Percentiles rank a stretch among this genome's conserved stretches.
These are phyloP conservation scores for Trichoderma erinaceum DNA, from an alignment of 495 filamentous ascomycete genomes.

Conservation along the genomic window DNA sequence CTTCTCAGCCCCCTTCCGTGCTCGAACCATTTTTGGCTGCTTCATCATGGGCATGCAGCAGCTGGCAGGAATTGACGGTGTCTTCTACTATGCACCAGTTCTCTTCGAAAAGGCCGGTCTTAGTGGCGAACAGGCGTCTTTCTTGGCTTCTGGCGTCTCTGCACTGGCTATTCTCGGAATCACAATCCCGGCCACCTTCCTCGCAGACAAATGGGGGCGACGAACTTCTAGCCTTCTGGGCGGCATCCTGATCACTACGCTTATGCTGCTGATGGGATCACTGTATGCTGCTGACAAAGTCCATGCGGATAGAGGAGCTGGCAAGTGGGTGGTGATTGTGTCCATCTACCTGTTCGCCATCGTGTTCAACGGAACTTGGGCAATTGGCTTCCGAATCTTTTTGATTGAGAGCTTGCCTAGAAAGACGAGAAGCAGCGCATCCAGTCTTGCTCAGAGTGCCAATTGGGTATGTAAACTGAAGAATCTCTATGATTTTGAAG, in stretches of 20 bases:
- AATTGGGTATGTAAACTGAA: conserved; percentile 37
- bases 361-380: conserved; percentile 43
- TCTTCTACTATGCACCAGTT: conserved; percentile 48
- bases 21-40: conserved; percentile 25
- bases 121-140: conserved; percentile 34
- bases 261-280: conserved; percentile 33
- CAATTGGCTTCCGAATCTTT: conserved; percentile 48
- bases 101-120: conserved; percentile 49
- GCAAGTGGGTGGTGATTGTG: conserved; percentile 51
- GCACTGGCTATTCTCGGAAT: conserved; percentile 44
- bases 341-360: conserved; percentile 41
- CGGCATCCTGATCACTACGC: conserved; percentile 35
- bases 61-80: conserved; percentile 46
- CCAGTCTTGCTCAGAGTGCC: conserved; percentile 42
- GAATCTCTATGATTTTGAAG: too few relatives aligned
- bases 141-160: conserved; percentile 49
- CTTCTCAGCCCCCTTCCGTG: conserved; percentile 20
- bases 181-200: conserved; percentile 46
- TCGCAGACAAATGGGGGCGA: conserved; percentile 58
- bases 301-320: conserved; percentile 37
- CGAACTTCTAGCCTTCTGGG: conserved; percentile 51
- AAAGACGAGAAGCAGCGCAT: conserved; percentile 46
- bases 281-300: conserved; percentile 48
- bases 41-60: conserved; percentile 44
- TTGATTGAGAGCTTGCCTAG: conserved; percentile 52